These are phyloP conservation scores for Cercophora sp. DNA, from an alignment of 495 filamentous ascomycete genomes.

Conservation along the genomic window DNA sequence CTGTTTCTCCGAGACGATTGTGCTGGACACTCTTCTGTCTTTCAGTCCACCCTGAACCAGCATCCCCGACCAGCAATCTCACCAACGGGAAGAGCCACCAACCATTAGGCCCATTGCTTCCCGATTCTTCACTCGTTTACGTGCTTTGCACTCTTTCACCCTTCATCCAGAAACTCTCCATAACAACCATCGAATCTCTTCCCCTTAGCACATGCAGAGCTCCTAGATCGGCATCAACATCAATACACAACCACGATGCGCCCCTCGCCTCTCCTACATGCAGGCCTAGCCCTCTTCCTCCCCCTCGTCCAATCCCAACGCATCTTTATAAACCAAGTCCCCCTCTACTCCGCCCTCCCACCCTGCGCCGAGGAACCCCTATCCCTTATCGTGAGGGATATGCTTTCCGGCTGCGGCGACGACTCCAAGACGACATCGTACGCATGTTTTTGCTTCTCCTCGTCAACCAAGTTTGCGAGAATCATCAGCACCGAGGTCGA, in stretches of 20 bases:
- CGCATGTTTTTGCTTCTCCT: conserved; percentile 24
- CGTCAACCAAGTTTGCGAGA: conserved; percentile 24
- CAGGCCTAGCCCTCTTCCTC: neutral
- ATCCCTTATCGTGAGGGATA: conserved; percentile 19
- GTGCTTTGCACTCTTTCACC: no score
- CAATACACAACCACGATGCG: neutral
- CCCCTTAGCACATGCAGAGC: neutral
- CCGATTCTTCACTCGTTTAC: no score
- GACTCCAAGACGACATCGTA: conserved; percentile 18
- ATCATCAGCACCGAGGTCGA: conserved; percentile 6
- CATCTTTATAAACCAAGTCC: conserved; percentile 24
- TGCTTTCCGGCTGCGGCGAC: conserved; percentile 24
- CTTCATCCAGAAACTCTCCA: neutral
- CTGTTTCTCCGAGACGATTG: no score
- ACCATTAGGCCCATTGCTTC: no score
- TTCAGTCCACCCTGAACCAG: no score
- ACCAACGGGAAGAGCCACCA: no score
- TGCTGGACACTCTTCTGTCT: no score
- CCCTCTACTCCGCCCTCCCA: conserved; percentile 16
- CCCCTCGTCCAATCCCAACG: conserved; percentile 2
- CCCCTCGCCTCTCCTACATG: neutral
- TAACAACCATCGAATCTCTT: neutral
- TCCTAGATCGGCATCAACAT: neutral
- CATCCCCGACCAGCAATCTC: no score
- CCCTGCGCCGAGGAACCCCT: conserved; percentile 19